A percentile compares a stretch with the other conserved stretches of the same genome.
phyloP scores from a whole-genome alignment of 2,329 filamentous ascomycete genomes.

The Fonsecaea multimorphosa region DNA sequence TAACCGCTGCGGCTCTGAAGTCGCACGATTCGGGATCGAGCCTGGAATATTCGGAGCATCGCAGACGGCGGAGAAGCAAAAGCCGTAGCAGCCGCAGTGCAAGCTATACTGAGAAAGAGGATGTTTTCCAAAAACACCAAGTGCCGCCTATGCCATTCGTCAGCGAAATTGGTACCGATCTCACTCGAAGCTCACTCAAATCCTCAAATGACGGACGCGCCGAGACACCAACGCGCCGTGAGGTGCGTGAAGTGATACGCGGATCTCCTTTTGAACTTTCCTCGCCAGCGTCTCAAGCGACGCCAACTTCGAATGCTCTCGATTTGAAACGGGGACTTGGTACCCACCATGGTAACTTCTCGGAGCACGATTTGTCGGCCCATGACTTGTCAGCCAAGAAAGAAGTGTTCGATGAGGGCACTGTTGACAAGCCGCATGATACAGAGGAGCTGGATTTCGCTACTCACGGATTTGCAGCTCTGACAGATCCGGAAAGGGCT shows the following conservation, averaged over 20 bases:
- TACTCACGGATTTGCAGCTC: slow-evolving; percentile 35
- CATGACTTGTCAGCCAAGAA: slow-evolving; percentile 46
- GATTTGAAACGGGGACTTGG: slow-evolving; percentile 64
- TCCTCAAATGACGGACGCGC: slow-evolving; percentile 80
- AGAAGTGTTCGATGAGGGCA: slow-evolving; percentile 55
- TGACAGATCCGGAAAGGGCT: slow-evolving; percentile 49
- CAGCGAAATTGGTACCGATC: slow-evolving; percentile 83
- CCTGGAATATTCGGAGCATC: slow-evolving; percentile 51
- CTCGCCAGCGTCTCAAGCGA: slow-evolving; percentile 65
- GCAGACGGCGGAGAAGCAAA: slow-evolving; percentile 54
- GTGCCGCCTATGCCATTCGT: slow-evolving; percentile 85
- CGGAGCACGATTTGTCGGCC: slow-evolving; percentile 57
- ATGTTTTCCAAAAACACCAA: slow-evolving; percentile 57
- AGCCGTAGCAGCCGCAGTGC: slow-evolving; percentile 59
- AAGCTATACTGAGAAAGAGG: slow-evolving; percentile 62
- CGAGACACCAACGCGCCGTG: slow-evolving; percentile 68
- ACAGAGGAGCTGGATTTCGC: slow-evolving; percentile 45
- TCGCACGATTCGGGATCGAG: slow-evolving; percentile 70
- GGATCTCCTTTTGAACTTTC: slow-evolving; percentile 59
- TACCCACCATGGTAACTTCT: slow-evolving; percentile 68
- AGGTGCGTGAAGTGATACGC: slow-evolving; percentile 68
- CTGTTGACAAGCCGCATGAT: slow-evolving; percentile 49
- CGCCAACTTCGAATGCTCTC: slow-evolving; percentile 60
- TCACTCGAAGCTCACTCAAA: slow-evolving; percentile 85
- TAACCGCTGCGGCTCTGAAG: slow-evolving; percentile 67